Base-by-base conservation (phyloP, 176 grass and related monocot genomes). In the Oropetium thomaeum region DNA sequence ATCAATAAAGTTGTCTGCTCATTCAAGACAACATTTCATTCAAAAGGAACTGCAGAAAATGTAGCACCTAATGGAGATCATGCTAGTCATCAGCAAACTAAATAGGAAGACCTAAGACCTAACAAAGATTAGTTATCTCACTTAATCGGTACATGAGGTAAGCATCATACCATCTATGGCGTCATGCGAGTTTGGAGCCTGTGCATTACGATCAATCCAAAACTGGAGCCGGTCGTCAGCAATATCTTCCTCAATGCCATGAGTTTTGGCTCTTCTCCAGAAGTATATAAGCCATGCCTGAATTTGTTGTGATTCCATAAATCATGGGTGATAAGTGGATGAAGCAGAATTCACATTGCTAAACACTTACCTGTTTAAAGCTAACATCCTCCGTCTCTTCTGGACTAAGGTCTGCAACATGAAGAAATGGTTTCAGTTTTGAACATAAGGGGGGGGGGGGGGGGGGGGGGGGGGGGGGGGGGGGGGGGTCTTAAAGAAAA, bases 211-310 rank as follows among this genome's bases (percentile, higher is more conserved):
- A 79, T 63, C 78, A 65, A 95, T 88, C 96, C 96, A 99, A 84
- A 92, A 95, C 22, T 99, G 96, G 59, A 99, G 92, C 65, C 92
- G 78, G 60, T 95, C 96, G 13, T 99, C 96, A 64, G 96, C 92
- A 75, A 96, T 90, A 79, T 99, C 96, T 87, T 92, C 89, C 77
- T 99, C 96, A n/a, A 99, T 62, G 69, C 87, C 89, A 71, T 99
- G 87, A 61, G 80, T 87, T 87, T 92, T 99, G 57, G 96, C 89
- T 85, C 96, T 92, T 88, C 86, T 85, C 89, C 96, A 98, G 76
- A 92, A 97, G 74, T 97, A 97, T 64, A 97, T 86, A 67, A 90
- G 89, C 93, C 93, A 97, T 43, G 93, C 87, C 93, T 97, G 71
- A 68, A 86, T 47, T 69, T 48, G 26, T 48, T 65, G 8, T 23